Evolutionary conservation across 2,329 filamentous ascomycete species (phyloP), one percentile per base, ranked within the genome.

Genomic region (Amauroascus verrucosus): DNA sequence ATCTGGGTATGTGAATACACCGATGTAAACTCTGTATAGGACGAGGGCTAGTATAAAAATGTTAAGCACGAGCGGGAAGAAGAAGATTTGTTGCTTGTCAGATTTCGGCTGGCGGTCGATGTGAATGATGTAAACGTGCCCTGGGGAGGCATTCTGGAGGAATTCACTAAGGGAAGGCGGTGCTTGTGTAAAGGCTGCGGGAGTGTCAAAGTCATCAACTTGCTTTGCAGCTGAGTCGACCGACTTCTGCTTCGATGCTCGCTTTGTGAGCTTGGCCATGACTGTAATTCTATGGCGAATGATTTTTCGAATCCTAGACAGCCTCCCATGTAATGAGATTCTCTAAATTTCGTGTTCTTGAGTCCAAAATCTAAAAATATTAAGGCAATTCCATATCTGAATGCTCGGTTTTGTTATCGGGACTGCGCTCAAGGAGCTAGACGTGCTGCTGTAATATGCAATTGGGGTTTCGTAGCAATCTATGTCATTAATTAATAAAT

Each of bases 51-150:
- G 72, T 54, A 96, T 82, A 60, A 73, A 70, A 32, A 85, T 54
- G 69, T 96, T 96, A 70, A 95, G 81, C 16, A 82, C 67, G 16
- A 88, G 76, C 14, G 90, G 88, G 0, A 95, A 82, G 46, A 82
- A 63, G 70, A 95, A 96, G 62, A 94, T 85, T 63, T 87, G 85
- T 66, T 80, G 80, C 72, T 96, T 96, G 71, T 90, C 81, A 26
- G 77, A 75, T 18, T 71, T 69, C 0, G 83, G 82, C 57, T 85
- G 82, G 56, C 71, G 72, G 75, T 96, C 90, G 69, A 95, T 75
- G 73, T 95, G 89, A 28, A 85, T 77, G 63, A 96, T 79, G 77
- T 96, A 95, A 65, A 95, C 78, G 67, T 87, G 81, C 53, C 78
- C 72, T 53, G 78, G 75, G 55, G 82, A 78, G 56, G 95, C 82